Conservation (phyloP, 257 asterid genomes). For the Solanum pinnatisectum region DNA sequence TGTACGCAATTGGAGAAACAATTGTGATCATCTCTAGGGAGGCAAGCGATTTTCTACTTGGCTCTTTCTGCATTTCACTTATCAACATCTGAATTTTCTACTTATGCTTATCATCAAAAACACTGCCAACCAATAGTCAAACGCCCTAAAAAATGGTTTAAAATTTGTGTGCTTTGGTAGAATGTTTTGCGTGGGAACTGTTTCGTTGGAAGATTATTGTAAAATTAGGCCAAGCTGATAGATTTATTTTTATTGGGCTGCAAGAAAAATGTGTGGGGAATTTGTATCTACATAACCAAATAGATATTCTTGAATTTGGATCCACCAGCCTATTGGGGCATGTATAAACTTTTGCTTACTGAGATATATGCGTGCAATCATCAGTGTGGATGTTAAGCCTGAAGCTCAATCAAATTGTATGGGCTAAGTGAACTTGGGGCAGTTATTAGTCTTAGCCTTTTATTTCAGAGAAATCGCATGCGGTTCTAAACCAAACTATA, state of each 20-base stretch:
- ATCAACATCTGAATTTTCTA: not conserved
- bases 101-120: not conserved
- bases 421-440: not conserved
- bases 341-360: not conserved
- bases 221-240: not conserved
- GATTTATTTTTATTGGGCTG: not conserved
- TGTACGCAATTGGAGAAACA: not conserved
- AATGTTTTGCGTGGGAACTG: not conserved
- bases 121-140: not conserved
- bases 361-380: not conserved
- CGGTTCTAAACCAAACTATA: not conserved
- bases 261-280: not conserved
- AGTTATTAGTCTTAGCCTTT: not conserved
- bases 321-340: not conserved
- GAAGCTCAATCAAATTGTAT: not conserved
- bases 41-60: not conserved
- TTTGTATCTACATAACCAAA: not conserved
- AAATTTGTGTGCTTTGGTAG: not conserved
- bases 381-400: not conserved
- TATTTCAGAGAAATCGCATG: not conserved
- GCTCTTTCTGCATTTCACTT: not conserved
- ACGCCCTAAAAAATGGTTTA: not conserved
- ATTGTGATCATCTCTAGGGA: not conserved
- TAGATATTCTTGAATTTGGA: not conserved
- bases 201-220: not conserved